A percentile compares a stretch with the other conserved stretches of the same genome.
These are phyloP conservation scores for Triglochin maritima DNA, from an alignment of 106 monocot species.

Conservation along the genomic window DNA sequence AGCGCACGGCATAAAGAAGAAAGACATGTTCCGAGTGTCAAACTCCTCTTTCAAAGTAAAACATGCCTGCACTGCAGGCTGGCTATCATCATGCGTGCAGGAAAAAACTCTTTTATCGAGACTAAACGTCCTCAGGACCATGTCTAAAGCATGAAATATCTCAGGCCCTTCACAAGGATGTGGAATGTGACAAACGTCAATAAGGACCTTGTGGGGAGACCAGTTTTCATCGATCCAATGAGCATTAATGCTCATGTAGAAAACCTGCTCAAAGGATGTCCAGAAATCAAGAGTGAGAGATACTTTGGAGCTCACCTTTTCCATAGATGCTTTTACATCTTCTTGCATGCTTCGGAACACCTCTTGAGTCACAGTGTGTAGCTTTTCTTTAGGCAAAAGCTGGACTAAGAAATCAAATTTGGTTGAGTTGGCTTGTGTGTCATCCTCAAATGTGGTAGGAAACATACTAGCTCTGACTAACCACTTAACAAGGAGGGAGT, in stretches of 20 bases:
- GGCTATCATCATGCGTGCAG: constrained; percentile 59
- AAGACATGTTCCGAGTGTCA: constrained; percentile 40
- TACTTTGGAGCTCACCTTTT: constrained; percentile 47
- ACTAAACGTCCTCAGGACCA: constrained; percentile 39
- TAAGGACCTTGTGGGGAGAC: constrained; percentile 58
- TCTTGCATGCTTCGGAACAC: constrained; percentile 64
- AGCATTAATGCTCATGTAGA: constrained; percentile 61
- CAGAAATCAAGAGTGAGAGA: constrained; percentile 75
- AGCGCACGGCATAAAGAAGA: constrained; percentile 74
- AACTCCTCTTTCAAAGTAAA: constrained; percentile 58
- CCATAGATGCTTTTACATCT: constrained; percentile 50
- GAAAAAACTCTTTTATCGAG: constrained; percentile 57
- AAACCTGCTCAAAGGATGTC: constrained; percentile 68
- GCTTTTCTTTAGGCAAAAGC: constrained; percentile 60
- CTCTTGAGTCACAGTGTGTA: constrained; percentile 31
- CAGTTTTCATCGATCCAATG: constrained; percentile 84
- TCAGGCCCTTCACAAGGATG: constrained; percentile 48
- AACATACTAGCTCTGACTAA: constrained; percentile 44
- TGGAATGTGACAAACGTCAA: constrained; percentile 59
- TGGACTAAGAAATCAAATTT: constrained; percentile 50
- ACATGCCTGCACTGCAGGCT: constrained; percentile 55
- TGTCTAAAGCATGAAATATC: constrained; percentile 39
- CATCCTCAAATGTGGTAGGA: constrained; percentile 43
- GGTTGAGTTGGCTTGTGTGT: constrained; percentile 27
- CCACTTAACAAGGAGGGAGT: constrained; percentile 68